These are phyloP conservation scores for Septoria petroselini DNA, from an alignment of 2,329 filamentous ascomycete species.

Conservation along the genomic window DNA sequence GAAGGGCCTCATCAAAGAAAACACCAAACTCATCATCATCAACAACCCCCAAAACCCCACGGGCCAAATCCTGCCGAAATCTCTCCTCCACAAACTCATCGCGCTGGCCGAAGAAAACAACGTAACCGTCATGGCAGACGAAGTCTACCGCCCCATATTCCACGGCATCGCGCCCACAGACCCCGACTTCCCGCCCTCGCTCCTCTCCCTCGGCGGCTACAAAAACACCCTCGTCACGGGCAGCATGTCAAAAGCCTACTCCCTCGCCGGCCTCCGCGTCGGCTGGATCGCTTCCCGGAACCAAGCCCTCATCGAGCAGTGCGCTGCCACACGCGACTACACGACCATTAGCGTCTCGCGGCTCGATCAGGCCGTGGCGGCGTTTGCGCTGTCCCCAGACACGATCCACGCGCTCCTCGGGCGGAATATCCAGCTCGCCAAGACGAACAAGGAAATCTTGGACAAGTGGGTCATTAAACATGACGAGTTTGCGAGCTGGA, in stretches of 20 bases:
- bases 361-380: slow-evolving; percentile 74
- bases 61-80: slow-evolving; percentile 64
- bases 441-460: slow-evolving; percentile 64
- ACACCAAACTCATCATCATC: slow-evolving; percentile 69
- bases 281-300: slow-evolving; percentile 77
- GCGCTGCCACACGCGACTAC: slow-evolving; percentile 69
- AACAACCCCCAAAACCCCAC: slow-evolving; percentile 83
- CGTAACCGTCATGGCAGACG: slow-evolving; percentile 70
- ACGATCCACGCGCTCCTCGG: slow-evolving; percentile 63
- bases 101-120: slow-evolving; percentile 60
- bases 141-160: slow-evolving; percentile 82
- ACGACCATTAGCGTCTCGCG: slow-evolving; percentile 84
- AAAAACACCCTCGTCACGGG: slow-evolving; percentile 68
- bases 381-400: slow-evolving; percentile 65
- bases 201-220: slow-evolving; percentile 70
- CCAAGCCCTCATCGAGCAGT: slow-evolving; percentile 58
- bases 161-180: slow-evolving; percentile 60
- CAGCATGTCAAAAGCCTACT: slow-evolving; percentile 82
- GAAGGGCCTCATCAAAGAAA: slow-evolving; percentile 60
- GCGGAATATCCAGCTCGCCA: slow-evolving; percentile 65
- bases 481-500: slow-evolving; percentile 63
- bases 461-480: slow-evolving; percentile 65
- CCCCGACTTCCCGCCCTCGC: slow-evolving; percentile 61
- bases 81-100: slow-evolving; percentile 60
- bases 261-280: slow-evolving; percentile 73